A percentile compares a stretch with the other conserved stretches of the same genome.
These are phyloP conservation scores for Collybiopsis confluens DNA, from an alignment of 768 basidiomycete genomes.

Conservation along the genomic window DNA sequence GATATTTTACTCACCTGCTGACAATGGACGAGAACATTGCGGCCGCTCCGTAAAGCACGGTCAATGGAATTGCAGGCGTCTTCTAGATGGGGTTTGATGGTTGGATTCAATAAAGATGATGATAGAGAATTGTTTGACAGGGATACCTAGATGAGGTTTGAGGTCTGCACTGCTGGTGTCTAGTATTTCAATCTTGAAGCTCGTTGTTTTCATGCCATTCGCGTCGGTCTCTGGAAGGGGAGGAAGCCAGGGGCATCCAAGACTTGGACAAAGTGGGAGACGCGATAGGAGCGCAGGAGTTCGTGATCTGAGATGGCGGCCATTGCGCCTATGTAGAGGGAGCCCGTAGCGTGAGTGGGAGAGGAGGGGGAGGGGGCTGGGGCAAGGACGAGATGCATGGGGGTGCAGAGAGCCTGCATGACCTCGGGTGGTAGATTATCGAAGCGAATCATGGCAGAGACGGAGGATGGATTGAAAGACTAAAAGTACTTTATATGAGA, in stretches of 20 bases:
- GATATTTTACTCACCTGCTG: constrained; percentile 56
- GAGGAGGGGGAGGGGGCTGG: constrained; percentile 20
- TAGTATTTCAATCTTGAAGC: constrained; percentile 64
- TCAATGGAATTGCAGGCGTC: constrained; percentile 66
- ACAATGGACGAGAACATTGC: constrained; percentile 74
- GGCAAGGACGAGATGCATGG: constrained; percentile 70
- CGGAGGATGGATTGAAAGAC: not conserved
- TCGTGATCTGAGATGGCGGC: constrained; percentile 54
- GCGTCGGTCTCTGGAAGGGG: constrained; percentile 39
- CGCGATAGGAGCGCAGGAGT: constrained; percentile 41
- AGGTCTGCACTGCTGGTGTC: constrained; percentile 62
- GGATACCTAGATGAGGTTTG: constrained; percentile 57
- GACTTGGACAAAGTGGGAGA: constrained; percentile 59
- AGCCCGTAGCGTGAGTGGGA: constrained; percentile 29
- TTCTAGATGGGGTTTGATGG: constrained; percentile 66
- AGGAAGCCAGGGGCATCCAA: constrained; percentile 52
- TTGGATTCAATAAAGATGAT: too few relatives aligned
- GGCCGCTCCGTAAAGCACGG: constrained; percentile 50
- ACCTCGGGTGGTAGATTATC: constrained; percentile 71
- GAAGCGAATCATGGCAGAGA: constrained; percentile 65
- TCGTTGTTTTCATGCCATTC: constrained; percentile 37
- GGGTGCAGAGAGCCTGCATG: constrained; percentile 81
- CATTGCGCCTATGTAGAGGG: constrained; percentile 66
- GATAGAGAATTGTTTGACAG: too few relatives aligned
- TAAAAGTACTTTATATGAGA: too few relatives aligned